Base-by-base conservation (phyloP, 441 rosid species). In the Populus hybrid region DNA sequence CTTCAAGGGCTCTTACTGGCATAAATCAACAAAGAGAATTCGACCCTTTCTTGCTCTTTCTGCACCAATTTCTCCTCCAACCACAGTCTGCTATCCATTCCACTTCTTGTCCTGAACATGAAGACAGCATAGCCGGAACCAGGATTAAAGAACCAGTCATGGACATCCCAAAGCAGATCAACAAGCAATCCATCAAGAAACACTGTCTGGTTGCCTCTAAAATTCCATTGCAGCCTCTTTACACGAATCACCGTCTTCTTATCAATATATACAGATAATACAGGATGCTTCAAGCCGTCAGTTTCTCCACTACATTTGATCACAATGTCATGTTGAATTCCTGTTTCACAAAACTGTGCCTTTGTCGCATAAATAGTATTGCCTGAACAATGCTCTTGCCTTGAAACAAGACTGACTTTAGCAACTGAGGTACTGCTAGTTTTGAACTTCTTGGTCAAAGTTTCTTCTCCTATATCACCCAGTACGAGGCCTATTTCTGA, bases 151-250 rank as follows among this genome's bases (percentile, higher is more conserved):
- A 93, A 93, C 98, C 98, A 95, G 73, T 89, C 92, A 86, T 95
- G 97, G 9, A 92, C 95, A 83, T 95, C 97, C 98, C 98, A 95
- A 91, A 95, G 80, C 83, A 95, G 75, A 86, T 95, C 96, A 76
- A 95, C 91, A 16, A 88, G 79, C 83, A 88, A 83, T 5, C 97
- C 96, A 75, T 95, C 94, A 12, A 95, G 75, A 76, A 93, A 95
- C 14, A 95, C 90, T 4, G 92, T 91, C 79, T 91, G 98, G 70
- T 92, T 93, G 72, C 98, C 97, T 78, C 97, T 86, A 65, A 95
- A 95, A 80, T 93, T 95, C 98, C 98, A 92, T 28, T 89, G 95
- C 79, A 91, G 78, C 79, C 94, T 91, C 89, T 92, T 92, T 63
- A 93, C 95, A 9, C 87, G 83, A 19, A 89, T 89, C 82, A 90